Base-by-base conservation (phyloP, 139 green algal genomes). In the Chlamydomonas urium region DNA sequence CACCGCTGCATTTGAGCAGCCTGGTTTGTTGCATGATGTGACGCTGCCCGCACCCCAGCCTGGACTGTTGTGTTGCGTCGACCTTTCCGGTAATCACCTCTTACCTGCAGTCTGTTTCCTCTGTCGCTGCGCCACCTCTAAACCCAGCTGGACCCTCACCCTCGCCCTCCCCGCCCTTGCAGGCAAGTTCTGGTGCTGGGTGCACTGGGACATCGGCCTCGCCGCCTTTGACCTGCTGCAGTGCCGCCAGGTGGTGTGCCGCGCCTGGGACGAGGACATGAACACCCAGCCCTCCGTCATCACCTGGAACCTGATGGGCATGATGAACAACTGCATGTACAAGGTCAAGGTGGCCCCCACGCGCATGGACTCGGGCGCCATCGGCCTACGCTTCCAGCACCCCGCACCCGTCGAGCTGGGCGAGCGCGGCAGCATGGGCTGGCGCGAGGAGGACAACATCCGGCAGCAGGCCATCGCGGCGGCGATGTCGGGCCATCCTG, bases 271-370 rank as follows among this genome's bases (percentile, higher is more conserved):
- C 72, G 82, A 83, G 59, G 69, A 45, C 71, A 90, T 89, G 82
- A 98, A 98, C 87, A 89, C 86, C 1, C 92, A 97, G 84, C 92
- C 92, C 14, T 79, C 77, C 28, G 65, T 79, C 6, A 83, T 93
- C 73, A 95, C 91, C 1, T 98, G 95, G 95, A 99, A 97, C 69
- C 35, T 98, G 34, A 96, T 99, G 91, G 95, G 95, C 74, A 97
- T 98, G 95, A 92, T 97, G 86, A 98, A 98, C 90, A 99, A 99
- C 86, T 93, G 85, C 79, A 85, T 90, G 70, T 98, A 83, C 70
- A 89, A 77, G 26, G 83, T 90, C 37, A 73, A 78, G 50, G 75
- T 90, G n/a, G 75, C 79, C 73, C 78, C 76, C 5, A 65, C 86
- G 37, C 78, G 62, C 3, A 75, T 86, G 37, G 60, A 66, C 0